phyloP scores from a whole-genome alignment of 345 rosid species.

The Camelina sativa region DNA sequence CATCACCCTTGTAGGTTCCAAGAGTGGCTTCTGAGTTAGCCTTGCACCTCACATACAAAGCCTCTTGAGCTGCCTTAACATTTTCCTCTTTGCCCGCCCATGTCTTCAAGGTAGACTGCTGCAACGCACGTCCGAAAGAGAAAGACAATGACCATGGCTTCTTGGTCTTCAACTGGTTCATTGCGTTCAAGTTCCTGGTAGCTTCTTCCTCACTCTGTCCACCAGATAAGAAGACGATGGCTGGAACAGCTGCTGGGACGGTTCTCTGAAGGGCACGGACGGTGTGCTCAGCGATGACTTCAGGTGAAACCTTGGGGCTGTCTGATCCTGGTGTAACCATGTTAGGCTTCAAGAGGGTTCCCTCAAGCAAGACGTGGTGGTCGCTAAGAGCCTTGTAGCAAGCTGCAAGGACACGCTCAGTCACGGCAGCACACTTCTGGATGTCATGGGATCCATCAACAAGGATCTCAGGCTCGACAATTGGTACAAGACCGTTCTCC shows the following conservation, averaged over 20 bases:
- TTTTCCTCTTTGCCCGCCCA: constrained; percentile 91
- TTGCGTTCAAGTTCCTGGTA: constrained; percentile 84
- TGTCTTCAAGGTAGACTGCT: constrained; percentile 94
- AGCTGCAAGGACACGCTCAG: constrained; percentile 88
- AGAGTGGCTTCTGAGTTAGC: constrained; percentile 97
- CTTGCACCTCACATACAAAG: constrained; percentile 75
- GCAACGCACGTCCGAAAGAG: constrained; percentile 96
- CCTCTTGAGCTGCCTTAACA: constrained; percentile 65
- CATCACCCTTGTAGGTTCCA: constrained; percentile 85
- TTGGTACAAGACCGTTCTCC: constrained; percentile 94
- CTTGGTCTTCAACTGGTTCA: constrained; percentile 87
- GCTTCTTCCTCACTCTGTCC: constrained; percentile 98
- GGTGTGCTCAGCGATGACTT: constrained; percentile 84
- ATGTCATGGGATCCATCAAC: constrained; percentile 94
- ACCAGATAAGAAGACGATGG: constrained; percentile 83
- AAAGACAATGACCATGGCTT: constrained; percentile 96
- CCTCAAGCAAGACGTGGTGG: constrained; percentile 94
- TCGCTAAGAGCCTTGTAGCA: constrained; percentile 97
- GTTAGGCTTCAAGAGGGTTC: constrained; percentile 93
- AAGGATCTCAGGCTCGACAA: constrained; percentile 95
- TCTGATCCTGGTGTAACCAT: constrained; percentile 99
- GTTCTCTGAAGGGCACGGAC: constrained; percentile 89
- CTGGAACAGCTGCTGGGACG: constrained; percentile 93
- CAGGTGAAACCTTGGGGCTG: constrained; percentile 73
- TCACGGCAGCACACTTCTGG: constrained; percentile 81